Evolutionary conservation across 257 asterid genomes (phyloP).

Genomic region (Scutellaria barbata): DNA sequence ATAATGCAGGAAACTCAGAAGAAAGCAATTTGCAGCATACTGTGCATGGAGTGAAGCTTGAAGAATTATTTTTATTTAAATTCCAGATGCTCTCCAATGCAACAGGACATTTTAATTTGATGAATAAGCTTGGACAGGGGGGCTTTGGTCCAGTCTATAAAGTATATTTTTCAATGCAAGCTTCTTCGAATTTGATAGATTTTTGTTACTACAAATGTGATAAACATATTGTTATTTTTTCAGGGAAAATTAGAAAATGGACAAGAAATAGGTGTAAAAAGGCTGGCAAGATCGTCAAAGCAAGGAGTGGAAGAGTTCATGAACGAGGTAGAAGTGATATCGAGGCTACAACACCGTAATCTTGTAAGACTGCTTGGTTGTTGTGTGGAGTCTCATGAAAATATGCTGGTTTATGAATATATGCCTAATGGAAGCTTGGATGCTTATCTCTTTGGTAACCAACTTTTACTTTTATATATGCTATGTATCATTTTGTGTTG

Average conservation of each 20-base stretch:
- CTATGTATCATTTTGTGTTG: too few species aligned
- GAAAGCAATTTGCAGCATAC: not conserved
- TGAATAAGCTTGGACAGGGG: constrained; percentile 41
- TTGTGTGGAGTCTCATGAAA: constrained; percentile 45
- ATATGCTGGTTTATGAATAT: constrained; percentile 48
- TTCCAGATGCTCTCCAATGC: constrained; percentile 34
- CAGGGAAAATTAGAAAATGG: constrained; percentile 50
- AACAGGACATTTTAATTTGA: constrained; percentile 19
- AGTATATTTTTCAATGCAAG: constrained; percentile 24
- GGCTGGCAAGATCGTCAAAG: constrained; percentile 44
- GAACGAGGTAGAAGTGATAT: constrained; percentile 52
- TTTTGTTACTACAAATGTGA: not conserved
- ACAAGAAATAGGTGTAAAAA: constrained; percentile 50
- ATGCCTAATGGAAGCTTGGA: constrained; percentile 54
- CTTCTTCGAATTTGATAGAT: not conserved
- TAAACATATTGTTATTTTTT: not conserved
- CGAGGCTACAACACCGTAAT: constrained; percentile 49
- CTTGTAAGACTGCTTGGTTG: constrained; percentile 51
- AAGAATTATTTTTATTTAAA: constrained; percentile 32
- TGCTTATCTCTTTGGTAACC: constrained; percentile 43
- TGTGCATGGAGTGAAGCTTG: constrained; percentile 23
- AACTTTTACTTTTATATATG: too few species aligned
- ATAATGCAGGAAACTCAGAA: constrained; percentile 1
- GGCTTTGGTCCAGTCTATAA: constrained; percentile 45
- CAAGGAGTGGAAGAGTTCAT: constrained; percentile 55